Percentiles rank a stretch among this genome's conserved stretches.
Conservation (phyloP, 139 green algal species). For the Tetraselmis striata region DNA sequence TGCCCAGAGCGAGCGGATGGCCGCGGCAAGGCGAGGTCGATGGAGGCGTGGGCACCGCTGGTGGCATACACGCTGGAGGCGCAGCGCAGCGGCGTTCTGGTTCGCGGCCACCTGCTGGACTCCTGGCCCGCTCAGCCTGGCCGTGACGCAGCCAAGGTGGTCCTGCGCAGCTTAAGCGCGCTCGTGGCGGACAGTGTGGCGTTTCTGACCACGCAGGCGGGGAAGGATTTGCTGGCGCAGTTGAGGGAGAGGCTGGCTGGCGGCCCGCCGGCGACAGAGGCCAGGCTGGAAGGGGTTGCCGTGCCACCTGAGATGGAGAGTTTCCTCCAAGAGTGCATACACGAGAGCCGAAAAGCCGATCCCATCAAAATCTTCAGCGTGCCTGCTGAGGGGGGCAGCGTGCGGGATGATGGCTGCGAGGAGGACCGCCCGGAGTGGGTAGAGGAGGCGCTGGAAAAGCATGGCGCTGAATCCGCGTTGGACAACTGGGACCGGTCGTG, state of each 20-base stretch:
- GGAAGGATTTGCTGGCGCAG: background rate
- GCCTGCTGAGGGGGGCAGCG: background rate
- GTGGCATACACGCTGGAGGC: background rate
- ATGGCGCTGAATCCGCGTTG: background rate
- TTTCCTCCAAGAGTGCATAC: background rate
- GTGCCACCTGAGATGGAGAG: background rate
- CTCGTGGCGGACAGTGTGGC: background rate
- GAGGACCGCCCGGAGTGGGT: background rate
- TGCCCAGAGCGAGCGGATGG: background rate
- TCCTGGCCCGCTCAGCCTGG: background rate
- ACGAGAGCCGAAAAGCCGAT: background rate
- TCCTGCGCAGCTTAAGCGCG: background rate
- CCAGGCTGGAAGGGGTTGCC: background rate
- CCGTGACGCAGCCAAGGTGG: background rate
- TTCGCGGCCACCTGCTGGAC: background rate
- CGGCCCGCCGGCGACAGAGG: too few species aligned
- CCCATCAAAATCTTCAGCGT: background rate
- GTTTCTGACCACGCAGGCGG: background rate
- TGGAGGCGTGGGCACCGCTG: background rate
- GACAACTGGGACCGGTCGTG: background rate
- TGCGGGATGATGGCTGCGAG: too few species aligned
- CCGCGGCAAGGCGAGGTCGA: background rate
- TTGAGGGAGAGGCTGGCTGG: background rate
- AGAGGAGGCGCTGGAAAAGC: background rate
- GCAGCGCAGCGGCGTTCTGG: background rate